Evolutionary conservation across 2,329 filamentous ascomycete species (phyloP).

Genomic region (Fusarium mundagurra): DNA sequence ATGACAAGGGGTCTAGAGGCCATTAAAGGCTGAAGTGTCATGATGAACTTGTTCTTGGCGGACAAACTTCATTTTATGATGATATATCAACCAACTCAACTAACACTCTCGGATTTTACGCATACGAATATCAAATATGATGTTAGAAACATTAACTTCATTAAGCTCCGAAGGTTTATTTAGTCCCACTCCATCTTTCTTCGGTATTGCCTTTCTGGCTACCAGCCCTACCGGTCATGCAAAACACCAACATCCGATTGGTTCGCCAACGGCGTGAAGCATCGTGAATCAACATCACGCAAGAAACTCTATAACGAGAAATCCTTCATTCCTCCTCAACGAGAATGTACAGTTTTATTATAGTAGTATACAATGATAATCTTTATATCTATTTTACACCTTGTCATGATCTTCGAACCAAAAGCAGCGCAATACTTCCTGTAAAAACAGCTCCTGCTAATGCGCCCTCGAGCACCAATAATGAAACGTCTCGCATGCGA

Average conservation of each 20-base stretch:
- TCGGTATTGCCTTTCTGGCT: conserved; percentile 8
- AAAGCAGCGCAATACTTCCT: conserved; percentile 61
- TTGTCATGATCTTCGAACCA: conserved; percentile 50
- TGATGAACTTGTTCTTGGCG: background rate
- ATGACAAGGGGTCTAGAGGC: conserved; percentile 11
- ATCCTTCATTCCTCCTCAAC: background rate
- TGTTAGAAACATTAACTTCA: background rate
- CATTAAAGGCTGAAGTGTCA: background rate
- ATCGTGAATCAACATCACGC: conserved; percentile 7
- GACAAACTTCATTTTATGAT: background rate
- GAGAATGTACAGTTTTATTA: conserved; percentile 15
- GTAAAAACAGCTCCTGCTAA: conserved; percentile 71
- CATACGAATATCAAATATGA: background rate
- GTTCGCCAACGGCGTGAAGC: background rate
- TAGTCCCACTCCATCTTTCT: conserved; percentile 7
- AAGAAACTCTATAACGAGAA: background rate
- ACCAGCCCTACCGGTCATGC: conserved; percentile 33
- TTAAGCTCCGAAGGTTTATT: conserved; percentile 6
- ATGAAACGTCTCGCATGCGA: conserved; percentile 75
- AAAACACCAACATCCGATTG: conserved; percentile 24
- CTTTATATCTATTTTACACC: conserved; percentile 28
- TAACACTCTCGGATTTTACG: background rate
- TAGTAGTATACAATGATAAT: conserved; percentile 33
- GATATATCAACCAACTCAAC: background rate
- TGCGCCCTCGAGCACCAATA: conserved; percentile 74